Evolutionary conservation across 2,329 filamentous ascomycete species (phyloP).

Genomic region (Nigrospora sphaerica): DNA sequence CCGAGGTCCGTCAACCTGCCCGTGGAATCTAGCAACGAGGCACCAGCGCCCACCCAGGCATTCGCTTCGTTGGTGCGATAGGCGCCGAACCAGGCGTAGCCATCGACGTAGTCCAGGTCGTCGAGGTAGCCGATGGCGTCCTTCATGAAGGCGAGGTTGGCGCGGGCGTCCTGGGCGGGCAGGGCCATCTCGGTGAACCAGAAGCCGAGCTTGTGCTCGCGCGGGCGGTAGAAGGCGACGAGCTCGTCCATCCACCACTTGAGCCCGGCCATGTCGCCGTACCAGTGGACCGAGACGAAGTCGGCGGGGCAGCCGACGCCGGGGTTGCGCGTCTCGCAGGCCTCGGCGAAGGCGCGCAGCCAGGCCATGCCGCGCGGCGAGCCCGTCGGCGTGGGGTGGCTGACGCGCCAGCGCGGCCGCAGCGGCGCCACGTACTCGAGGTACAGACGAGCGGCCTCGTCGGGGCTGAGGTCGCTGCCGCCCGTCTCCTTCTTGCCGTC

Average conservation of each 20-base stretch:
- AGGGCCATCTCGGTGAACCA: slow-evolving; percentile 35
- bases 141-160: slow-evolving; percentile 13
- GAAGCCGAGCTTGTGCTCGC: slow-evolving; percentile 12
- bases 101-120: slow-evolving; percentile 26
- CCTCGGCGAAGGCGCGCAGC: slow-evolving; percentile 30
- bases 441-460: slow-evolving; percentile 29
- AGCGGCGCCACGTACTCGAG: slow-evolving; percentile 28
- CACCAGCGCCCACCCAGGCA: neutral
- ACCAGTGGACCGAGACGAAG: slow-evolving; percentile 34
- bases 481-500: slow-evolving; percentile 29
- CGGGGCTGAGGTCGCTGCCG: slow-evolving; percentile 27
- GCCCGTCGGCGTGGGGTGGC: slow-evolving; percentile 31
- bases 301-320: slow-evolving; percentile 29
- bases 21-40: neutral
- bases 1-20: neutral
- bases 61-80: slow-evolving; percentile 7
- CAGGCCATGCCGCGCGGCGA: slow-evolving; percentile 28
- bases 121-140: slow-evolving; percentile 29
- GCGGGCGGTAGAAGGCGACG: slow-evolving; percentile 22
- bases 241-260: slow-evolving; percentile 26
- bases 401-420: slow-evolving; percentile 26
- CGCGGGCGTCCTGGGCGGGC: slow-evolving; percentile 13
- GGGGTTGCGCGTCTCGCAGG: slow-evolving; percentile 27
- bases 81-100: slow-evolving; percentile 33
- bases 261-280: slow-evolving; percentile 27